Percentiles rank a stretch among this genome's conserved stretches.
phyloP scores from a whole-genome alignment of 139 green algal species.

The Chlamydomonas asymmetrica region DNA sequence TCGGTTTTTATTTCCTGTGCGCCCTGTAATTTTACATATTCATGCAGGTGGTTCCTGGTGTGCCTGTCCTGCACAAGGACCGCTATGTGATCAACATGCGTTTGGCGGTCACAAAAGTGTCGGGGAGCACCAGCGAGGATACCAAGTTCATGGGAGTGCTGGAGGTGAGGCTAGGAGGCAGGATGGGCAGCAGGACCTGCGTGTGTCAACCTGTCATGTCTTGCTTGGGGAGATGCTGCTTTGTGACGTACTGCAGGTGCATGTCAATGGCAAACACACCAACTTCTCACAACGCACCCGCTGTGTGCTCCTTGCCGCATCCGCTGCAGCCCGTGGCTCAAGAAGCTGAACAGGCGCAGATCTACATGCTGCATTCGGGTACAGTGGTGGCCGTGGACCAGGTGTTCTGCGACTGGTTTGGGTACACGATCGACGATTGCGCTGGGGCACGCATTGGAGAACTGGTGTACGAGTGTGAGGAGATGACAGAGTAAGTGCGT shows the following conservation, averaged over 20 bases:
- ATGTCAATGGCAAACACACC: background rate
- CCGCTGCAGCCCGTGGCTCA: constrained; percentile 3
- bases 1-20: no score
- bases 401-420: constrained; percentile 25
- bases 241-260: background rate
- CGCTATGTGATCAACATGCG: constrained; percentile 40
- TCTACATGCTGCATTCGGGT: constrained; percentile 19
- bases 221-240: background rate
- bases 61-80: constrained; percentile 55
- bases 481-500: no score
- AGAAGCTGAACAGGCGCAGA: constrained; percentile 14
- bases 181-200: background rate
- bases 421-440: constrained; percentile 13
- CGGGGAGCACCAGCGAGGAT: background rate
- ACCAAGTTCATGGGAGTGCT: constrained; percentile 31
- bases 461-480: no score
- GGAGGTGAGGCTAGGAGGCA: constrained; percentile 3
- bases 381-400: constrained; percentile 24
- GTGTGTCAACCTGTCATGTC: no score
- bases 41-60: no score
- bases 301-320: background rate
- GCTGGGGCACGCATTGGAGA: background rate
- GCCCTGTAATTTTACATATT: no score
- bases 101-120: constrained; percentile 30
- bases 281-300: background rate